Base-by-base conservation (phyloP, 2,329 filamentous ascomycete genomes). In the Cercospora zeae-maydis region DNA sequence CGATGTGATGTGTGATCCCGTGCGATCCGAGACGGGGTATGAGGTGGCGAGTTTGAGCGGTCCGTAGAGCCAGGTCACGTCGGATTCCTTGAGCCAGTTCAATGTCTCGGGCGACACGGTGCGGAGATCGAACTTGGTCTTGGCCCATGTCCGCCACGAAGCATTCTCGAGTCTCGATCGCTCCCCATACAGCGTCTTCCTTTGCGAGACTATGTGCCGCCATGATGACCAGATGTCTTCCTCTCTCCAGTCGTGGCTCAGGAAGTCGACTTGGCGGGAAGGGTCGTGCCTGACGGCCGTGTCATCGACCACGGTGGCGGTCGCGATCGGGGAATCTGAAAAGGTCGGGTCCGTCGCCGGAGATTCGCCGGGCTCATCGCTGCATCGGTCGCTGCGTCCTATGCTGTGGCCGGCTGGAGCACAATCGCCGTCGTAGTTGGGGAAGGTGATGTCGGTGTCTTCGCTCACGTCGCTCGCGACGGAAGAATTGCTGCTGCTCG, bases 181-280 rank as follows among this genome's bases (percentile, higher is more conserved):
- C 75, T 97, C 93, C 70, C 86, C 87, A 68, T 96, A 96, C 58
- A 91, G 85, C 21, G 65, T 66, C 63, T 86, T 87, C 70, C 89
- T 84, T 71, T 91, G 90, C 30, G 90, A 88, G 14, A 93, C 87
- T 70, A 98, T 91, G 74, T 96, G 95, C 74, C 92, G 88, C 95
- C 95, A 98, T 1, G 93, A 97, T 5, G 91, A 89, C 93, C 93
- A 98, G 27, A 98, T 96, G 77, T 99, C 93, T 76, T 98, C 93
- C 77, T 97, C 92, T 66, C 85, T 87, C 91, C 93, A 96, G 65
- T 93, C 87, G 74, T 98, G 91, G 16, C 93, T 96, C 52, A 97
- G 84, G 74, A 96, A 96, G 78, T 96, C 93, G n/a, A 96, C 93
- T 77, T 96, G 92, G 67, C 92, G 84, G 51, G 92, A 92, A 1